Base-by-base conservation (phyloP, 2,329 filamentous ascomycete species). In the Zymoseptoria passerinii region DNA sequence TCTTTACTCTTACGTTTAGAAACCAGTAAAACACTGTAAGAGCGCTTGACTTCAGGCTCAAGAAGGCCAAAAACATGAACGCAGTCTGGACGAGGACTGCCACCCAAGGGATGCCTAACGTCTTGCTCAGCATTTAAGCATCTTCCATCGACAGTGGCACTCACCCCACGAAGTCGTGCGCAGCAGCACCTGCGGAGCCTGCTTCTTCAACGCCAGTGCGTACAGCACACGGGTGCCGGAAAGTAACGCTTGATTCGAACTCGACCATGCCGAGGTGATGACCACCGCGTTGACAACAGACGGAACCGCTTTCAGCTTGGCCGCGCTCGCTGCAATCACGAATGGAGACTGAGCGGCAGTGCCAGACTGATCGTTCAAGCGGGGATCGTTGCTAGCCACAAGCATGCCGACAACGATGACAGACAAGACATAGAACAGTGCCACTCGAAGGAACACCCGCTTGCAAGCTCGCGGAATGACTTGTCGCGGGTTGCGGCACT, bases 251-350 rank as follows among this genome's bases (percentile, higher is more conserved):
- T 78, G 76, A 65, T 83, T 83, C 52, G 77, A 80, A 8, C 80
- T 78, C 0, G 78, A 81, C 74, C 79, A 80, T 1, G 85, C 86
- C 10, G 83, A 86, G 7, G 86, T 88, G 63, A 90, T 79, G 65
- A 87, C 84, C 52, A 87, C 79, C n/a, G 80, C 83, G 69, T 88
- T 88, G 77, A 88, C 84, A 61, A 89, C 81, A 48, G 78, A 80
- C 23, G 84, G 83, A n/a, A 88, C 77, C 1, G 80, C 80, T 1
- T 70, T 68, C 51, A 88, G 81, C 50, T 82, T 81, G 13, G 83
- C 83, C 60, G 82, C 77, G 58, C 79, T 72, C 63, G 84, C 83
- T n/a, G 81, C 80, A 62, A 88, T 81, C 53, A 88, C 85, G 67
- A 87, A 89, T 0, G 85, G 86, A 2, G 81, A 83, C 13, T 80